Evolutionary conservation across 2,329 filamentous ascomycete genomes (phyloP), one percentile per base, ranked within the genome.

Genomic region (Colletotrichum sp.): DNA sequence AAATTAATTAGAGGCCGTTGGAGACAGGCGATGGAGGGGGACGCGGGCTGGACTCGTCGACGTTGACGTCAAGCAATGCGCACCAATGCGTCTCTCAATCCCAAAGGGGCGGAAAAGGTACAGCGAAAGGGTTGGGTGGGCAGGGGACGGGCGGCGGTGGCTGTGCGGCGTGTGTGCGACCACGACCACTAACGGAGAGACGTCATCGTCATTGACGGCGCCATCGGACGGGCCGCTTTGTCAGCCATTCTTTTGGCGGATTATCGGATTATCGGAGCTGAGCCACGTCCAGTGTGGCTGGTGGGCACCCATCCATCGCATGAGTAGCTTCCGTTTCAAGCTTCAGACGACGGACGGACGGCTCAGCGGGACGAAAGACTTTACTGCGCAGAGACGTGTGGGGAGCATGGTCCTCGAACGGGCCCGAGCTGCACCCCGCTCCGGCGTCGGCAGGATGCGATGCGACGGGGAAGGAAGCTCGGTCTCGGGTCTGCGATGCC

Each of bases 121-220:
- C 0, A 0, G 44, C n/a, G 44, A 48, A 22, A 48, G n/a, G 44
- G 44, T 48, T 48, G 44, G 44, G 44, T 48, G 10, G 55, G 1
- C 55, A 22, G 55, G 28, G 57, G 71, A 39, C 34, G 7, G 24
- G 59, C n/a, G 22, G 63, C 48, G 64, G 63, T 72, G 73, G 63
- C 73, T 73, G 44, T 68, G 67, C 67, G 32, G 67, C 26, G 64
- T 8, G 68, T 26, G 62, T 44, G 55, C 55, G 55, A 44, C 39
- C 0, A 44, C 57, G 28, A 30, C 57, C 8, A 16, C 26, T 7
- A 28, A 16, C 13, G 26, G 59, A 57, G 62, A 75, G 44, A 68
- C 64, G 73, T 75, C 73, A 75, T 73, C 70, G 69, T 57, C 55
- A 55, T 55, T 52, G 62, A 67, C 52, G n/a, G 59, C 44, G 52